Evolutionary conservation across 2,329 filamentous ascomycete genomes (phyloP).

Genomic region (Phialophora macrospora): DNA sequence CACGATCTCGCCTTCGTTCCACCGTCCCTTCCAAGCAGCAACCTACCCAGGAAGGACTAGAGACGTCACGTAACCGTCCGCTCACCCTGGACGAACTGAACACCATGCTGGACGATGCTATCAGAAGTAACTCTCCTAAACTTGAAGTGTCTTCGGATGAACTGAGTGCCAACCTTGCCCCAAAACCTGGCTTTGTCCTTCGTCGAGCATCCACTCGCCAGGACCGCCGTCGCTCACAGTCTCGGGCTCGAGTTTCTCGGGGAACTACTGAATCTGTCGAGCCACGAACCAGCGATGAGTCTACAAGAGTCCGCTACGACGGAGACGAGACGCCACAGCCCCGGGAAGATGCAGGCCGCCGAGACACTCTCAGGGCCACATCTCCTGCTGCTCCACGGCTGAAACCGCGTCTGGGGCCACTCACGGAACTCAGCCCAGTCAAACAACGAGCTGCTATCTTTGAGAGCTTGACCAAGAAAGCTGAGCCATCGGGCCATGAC

Average conservation of each 20-base stretch:
- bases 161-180: constrained; percentile 13
- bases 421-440: constrained; percentile 31
- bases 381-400: constrained; percentile 9
- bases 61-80: constrained; percentile 19
- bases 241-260: constrained; percentile 11
- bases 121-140: constrained; percentile 26
- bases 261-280: constrained; percentile 22
- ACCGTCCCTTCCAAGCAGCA: constrained; percentile 24
- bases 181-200: constrained; percentile 12
- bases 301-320: constrained; percentile 23
- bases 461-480: constrained; percentile 29
- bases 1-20: constrained; percentile 33
- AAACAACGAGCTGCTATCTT: constrained; percentile 35
- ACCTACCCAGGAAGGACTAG: constrained; percentile 5
- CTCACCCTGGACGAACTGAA: constrained; percentile 37
- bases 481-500: constrained; percentile 16
- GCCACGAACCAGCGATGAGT: constrained; percentile 32
- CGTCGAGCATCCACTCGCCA: constrained; percentile 16
- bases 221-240: constrained; percentile 18
- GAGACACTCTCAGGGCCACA: background rate
- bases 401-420: constrained; percentile 2
- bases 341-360: background rate
- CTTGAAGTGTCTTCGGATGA: constrained; percentile 21
- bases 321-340: background rate
- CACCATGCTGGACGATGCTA: constrained; percentile 39